phyloP scores from a whole-genome alignment of 129 eudicot species.

The Dittrichia graveolens region DNA sequence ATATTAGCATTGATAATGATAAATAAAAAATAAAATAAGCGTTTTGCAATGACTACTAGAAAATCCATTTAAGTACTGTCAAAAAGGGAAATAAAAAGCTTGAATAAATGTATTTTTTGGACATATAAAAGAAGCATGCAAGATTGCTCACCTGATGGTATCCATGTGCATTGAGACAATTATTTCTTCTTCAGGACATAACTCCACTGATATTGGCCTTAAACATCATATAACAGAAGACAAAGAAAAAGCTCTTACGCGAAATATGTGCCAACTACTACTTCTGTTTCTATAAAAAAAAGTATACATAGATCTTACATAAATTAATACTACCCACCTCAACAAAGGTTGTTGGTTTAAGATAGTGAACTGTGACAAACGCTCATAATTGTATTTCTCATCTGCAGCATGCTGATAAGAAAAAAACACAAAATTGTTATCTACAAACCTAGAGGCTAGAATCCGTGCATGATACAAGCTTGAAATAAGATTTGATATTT shows the following conservation, averaged over 20 bases:
- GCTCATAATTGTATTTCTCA: constrained; percentile 95
- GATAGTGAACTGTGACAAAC: constrained; percentile 68
- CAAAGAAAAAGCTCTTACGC: constrained; percentile 18
- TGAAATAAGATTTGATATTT: constrained; percentile 11
- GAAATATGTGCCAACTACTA: neutral
- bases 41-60: neutral
- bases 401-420: constrained; percentile 96
- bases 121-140: neutral
- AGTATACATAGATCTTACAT: neutral
- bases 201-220: constrained; percentile 73
- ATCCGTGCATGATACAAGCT: constrained; percentile 6
- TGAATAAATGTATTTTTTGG: neutral
- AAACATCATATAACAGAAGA: constrained; percentile 23
- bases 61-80: neutral
- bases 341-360: constrained; percentile 96
- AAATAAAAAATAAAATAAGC: neutral
- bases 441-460: constrained; percentile 27
- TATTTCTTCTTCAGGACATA: constrained; percentile 91
- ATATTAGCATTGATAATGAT: constrained; percentile 23
- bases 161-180: constrained; percentile 88
- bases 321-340: constrained; percentile 45
- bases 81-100: constrained; percentile 10
- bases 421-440: constrained; percentile 22
- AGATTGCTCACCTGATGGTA: constrained; percentile 60
- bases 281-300: neutral